Base-by-base conservation (phyloP, 805 yeast species). In the Cephaloascus fragrans region DNA sequence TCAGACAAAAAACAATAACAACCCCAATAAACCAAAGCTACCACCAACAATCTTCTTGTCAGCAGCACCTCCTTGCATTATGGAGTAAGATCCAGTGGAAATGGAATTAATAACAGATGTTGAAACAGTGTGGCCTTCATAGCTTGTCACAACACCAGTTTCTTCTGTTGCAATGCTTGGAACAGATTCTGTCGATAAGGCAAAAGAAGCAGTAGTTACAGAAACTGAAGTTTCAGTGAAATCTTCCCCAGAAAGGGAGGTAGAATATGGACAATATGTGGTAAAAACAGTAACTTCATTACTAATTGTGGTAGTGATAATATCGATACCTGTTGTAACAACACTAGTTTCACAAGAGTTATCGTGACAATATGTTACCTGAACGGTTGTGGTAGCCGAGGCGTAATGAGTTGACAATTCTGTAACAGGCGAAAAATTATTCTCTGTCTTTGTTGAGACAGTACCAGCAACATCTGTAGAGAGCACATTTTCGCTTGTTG, bases 21-120 rank as follows among this genome's bases (percentile, higher is more conserved):
- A 12, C 6, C 28, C 28, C 28, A 23, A 23, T 6, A 23, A 6
- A 23, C 28, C 28, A 12, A 23, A 23, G 12, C 28, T 23, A 8
- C 10, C 6, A 23, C 10, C 28, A 23, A 23, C 28, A 23, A 23
- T 12, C n/a, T n/a, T n/a, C 28, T 23, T 23, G 12, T 23, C 12
- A 23, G 28, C 28, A 23, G 10, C 12, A 23, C 28, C 28, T 23
- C 12, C 28, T 6, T 23, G 12, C 12, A 12, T 12, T 23, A 8
- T 12, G 15, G 31, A 3, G 10, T 19, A 20, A 23, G 32, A 4
- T 8, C 10, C 6, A 15, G 31, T 47, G 19, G 45, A 40, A 43
- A 65, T 63, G 44, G 64, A 59, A 55, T 53, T 61, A 36, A 71
- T 62, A 39, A 67, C 56, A 52, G 53, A 58, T 31, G 51, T 44